phyloP scores from a whole-genome alignment of 2,329 filamentous ascomycete species.

The Cladophialophora bantiana region DNA sequence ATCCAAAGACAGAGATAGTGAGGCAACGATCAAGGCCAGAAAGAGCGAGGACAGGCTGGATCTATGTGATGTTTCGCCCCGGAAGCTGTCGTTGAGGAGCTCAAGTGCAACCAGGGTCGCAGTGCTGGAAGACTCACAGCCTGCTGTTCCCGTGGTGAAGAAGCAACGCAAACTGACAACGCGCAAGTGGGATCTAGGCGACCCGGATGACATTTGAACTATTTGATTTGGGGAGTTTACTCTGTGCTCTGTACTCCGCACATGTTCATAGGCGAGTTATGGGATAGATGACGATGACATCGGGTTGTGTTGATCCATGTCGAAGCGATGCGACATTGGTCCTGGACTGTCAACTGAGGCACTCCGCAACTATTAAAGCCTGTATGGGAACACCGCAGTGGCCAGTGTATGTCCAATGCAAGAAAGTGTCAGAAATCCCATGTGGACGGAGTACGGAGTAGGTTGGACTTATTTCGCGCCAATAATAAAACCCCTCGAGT shows the following conservation, averaged over 20 bases:
- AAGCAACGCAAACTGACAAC: slow-evolving; percentile 55
- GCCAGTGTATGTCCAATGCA: not conserved
- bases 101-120: slow-evolving; percentile 30
- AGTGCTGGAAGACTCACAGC: slow-evolving; percentile 33
- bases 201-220: slow-evolving; percentile 48
- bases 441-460: not conserved
- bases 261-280: not conserved
- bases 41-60: slow-evolving; percentile 27
- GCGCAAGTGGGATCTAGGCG: slow-evolving; percentile 56
- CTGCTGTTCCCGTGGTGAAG: slow-evolving; percentile 45
- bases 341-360: not conserved
- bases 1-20: slow-evolving; percentile 27
- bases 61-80: slow-evolving; percentile 36
- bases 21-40: slow-evolving; percentile 30
- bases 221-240: not conserved
- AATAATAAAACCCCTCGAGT: not conserved
- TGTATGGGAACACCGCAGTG: not conserved
- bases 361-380: not conserved
- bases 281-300: not conserved
- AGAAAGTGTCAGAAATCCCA: not conserved
- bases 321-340: not conserved
- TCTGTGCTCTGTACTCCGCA: no score
- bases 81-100: slow-evolving; percentile 38
- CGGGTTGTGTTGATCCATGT: not conserved
- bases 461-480: slow-evolving; percentile 6